Base-by-base conservation (phyloP, 345 rosid genomes). In the sweet orange (Citrus sinensis) region DNA sequence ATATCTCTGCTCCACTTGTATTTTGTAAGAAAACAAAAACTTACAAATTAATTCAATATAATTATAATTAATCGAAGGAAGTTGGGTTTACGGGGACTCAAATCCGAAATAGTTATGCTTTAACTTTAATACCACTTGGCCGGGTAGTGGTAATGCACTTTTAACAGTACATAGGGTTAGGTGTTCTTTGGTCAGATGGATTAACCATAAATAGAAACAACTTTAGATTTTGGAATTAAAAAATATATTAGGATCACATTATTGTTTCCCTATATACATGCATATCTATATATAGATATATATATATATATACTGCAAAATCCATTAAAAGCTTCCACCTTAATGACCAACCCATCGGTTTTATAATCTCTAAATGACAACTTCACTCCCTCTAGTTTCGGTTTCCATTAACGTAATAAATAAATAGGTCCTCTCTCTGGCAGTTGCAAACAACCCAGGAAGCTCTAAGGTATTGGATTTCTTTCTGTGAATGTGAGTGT, bases 1-100 rank as follows among this genome's bases (percentile, higher is more conserved):
- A 0, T 34, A 0, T 4, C 0, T 34, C 0, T 4, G 0, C 0
- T 34, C 6, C 0, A 34, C 6, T 34, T 0, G 0, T 34, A 34
- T 34, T 34, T 34, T 0, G 0, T 5, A 4, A n/a, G n/a, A n/a
- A n/a, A n/a, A n/a, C n/a, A 32, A 32, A 32, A 32, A 32, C 0
- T 34, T 34, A 34, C 0, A 34, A 34, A 34, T 34, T 34, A 34
- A 34, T 0, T 34, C 6, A 4, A 34, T 32, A 34, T 34, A 5
- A 34, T 34, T 34, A 34, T 34, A 34, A 34, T 34, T 34, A 34
- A 34, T 34, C 1, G 6, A 34, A 0, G 0, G 6, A 34, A 30
- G 0, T 30, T 3, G 32, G 0, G 4, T 2, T 30, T 30, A 2
- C 0, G 4, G 32, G 32, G 4, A 30, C 32, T 30, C 4, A 30